phyloP scores from a whole-genome alignment of 129 eudicot genomes.

The Erigeron canadensis region DNA sequence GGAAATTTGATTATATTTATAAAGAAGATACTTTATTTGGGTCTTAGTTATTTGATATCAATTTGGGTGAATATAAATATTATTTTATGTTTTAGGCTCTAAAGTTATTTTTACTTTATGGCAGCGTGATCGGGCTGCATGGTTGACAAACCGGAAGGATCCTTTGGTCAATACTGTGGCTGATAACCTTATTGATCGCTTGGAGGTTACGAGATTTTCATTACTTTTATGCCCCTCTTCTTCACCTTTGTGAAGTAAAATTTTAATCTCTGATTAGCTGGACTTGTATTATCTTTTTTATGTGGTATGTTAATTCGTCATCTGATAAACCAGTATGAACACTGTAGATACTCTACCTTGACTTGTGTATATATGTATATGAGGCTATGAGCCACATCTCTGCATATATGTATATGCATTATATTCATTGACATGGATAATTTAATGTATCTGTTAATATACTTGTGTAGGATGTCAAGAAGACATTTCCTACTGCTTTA shows the following conservation, averaged over 20 bases:
- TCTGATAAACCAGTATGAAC: too few species aligned
- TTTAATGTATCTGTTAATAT: background rate
- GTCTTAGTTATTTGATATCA: background rate
- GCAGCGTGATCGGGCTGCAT: constrained; percentile 98
- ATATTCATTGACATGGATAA: too few species aligned
- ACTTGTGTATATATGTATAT: too few species aligned
- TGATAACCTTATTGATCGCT: constrained; percentile 85
- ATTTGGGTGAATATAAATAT: constrained; percentile 1
- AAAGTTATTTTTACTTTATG: constrained; percentile 12
- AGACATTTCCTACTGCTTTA: constrained; percentile 73
- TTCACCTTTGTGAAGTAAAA: constrained; percentile 5
- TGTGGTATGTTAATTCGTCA: too few species aligned
- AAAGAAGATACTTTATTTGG: background rate
- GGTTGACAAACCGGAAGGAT: constrained; percentile 74
- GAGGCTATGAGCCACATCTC: too few species aligned
- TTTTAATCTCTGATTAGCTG: too few species aligned
- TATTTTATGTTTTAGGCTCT: background rate
- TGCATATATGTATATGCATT: too few species aligned
- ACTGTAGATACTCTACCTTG: too few species aligned
- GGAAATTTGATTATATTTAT: background rate
- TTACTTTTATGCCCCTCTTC: constrained; percentile 2
- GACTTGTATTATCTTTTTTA: too few species aligned
- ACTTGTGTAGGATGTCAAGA: constrained; percentile 78
- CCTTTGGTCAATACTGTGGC: constrained; percentile 82
- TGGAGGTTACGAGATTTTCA: constrained; percentile 53